Base-by-base conservation (phyloP, 768 basidiomycete genomes). In the Brasilioporus rufonigricans region DNA sequence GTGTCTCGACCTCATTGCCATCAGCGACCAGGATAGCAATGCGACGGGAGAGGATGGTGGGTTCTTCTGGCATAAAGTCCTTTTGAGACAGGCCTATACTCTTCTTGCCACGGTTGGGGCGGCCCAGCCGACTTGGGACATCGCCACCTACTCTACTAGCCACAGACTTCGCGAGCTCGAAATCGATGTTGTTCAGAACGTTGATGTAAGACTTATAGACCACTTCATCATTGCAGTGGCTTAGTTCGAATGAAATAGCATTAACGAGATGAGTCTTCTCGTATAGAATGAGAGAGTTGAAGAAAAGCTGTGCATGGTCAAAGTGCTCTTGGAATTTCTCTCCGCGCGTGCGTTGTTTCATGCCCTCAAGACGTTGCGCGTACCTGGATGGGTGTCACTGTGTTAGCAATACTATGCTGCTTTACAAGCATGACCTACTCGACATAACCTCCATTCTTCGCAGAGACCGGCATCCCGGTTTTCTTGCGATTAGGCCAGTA, bases 401-500 rank as follows among this genome's bases (percentile, higher is more conserved):
- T 65, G 13, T 68, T 47, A 63, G 54, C 44, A 50, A 9, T 3
- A 19, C 29, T 2, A 51, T 29, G 14, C 35, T 26, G 24, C 7
- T 12, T 18, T 4, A 0, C 18, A 2, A 24, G 6, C 5, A 26
- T 4, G 11, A 71, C 80, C 32, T 56, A 83, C 81, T 86, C 84
- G 2, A 63, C 46, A 57, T 84, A 86, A 27, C 81, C 88, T 10
- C 87, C 89, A 6, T 83, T 57, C 1, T 72, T 65, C 1, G 71
- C 61, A 13, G 79, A 67, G 14, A 79, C 76, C 0, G 86, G 85
- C 13, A 70, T 71, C 13, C 76, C 78, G 6, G 74, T 65, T 12
- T 74, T 67, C 43, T 80, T 77, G 12, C 93, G 81, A 65, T 94
- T 94, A 0, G 93, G 93, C 80, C 83, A 89, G 65, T 95, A 95